Percentiles rank a stretch among this genome's conserved stretches.
These are phyloP conservation scores for Cyphellophora europaea DNA, from an alignment of 2,329 filamentous ascomycete genomes.

Conservation along the genomic window DNA sequence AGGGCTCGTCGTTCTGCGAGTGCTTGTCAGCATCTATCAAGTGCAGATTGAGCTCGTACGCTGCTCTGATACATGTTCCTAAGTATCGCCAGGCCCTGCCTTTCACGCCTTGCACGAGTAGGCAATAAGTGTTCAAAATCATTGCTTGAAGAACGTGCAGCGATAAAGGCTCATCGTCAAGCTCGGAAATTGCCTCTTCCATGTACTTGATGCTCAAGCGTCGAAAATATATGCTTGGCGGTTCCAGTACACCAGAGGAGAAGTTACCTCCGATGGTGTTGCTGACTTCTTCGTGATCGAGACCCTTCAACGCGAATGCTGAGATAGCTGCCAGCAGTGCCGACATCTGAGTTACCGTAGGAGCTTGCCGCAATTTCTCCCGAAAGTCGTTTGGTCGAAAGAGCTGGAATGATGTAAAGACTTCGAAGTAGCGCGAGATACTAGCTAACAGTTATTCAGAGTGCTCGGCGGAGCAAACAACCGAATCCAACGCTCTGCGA, in stretches of 20 bases:
- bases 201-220: conserved; percentile 18
- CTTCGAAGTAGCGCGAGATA: conserved; percentile 18
- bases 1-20: too few relatives aligned
- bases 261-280: too few relatives aligned
- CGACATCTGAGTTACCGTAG: conserved; percentile 11
- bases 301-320: conserved; percentile 21
- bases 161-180: conserved; percentile 23
- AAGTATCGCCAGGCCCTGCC: conserved; percentile 28
- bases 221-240: too few relatives aligned
- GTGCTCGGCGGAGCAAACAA: too few relatives aligned
- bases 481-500: too few relatives aligned
- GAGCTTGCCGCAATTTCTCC: conserved; percentile 17
- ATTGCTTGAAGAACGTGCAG: conserved; percentile 28
- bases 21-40: conserved; percentile 15
- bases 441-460: too few relatives aligned
- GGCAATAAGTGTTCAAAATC: conserved; percentile 26
- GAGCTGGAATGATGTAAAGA: conserved; percentile 24
- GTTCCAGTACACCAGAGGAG: too few relatives aligned
- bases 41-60: conserved; percentile 28
- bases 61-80: conserved; percentile 21
- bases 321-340: conserved; percentile 25
- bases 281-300: conserved; percentile 8
- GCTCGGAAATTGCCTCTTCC: conserved; percentile 23
- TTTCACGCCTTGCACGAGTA: conserved; percentile 26
- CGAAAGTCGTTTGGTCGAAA: conserved; percentile 23